Percentiles rank a stretch among this genome's conserved stretches.
Evolutionary conservation across 495 filamentous ascomycete genomes (phyloP).

Genomic region (Viridothelium virens): DNA sequence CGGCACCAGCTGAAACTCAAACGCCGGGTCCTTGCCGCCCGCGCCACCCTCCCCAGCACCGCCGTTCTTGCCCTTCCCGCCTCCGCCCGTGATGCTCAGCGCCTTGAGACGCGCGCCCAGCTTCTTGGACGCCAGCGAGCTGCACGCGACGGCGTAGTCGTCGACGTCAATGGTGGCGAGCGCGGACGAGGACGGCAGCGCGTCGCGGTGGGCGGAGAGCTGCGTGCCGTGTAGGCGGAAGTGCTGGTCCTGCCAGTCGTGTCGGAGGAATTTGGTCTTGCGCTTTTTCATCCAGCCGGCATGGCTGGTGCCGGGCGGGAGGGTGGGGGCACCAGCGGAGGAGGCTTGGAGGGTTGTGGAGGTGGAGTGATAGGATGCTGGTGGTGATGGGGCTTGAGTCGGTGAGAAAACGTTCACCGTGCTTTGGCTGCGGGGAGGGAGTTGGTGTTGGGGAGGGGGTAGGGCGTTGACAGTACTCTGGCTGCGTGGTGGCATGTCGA

Average conservation of each 20-base stretch:
- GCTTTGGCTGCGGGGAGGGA: conserved; percentile 6
- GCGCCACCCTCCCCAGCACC: conserved; percentile 29
- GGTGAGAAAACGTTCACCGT: conserved; percentile 15
- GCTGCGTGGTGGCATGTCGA: conserved; percentile 4
- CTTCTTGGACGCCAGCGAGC: conserved; percentile 64
- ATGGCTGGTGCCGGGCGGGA: conserved; percentile 47
- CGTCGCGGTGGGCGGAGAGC: conserved; percentile 73
- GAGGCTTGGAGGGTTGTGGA: conserved; percentile 8
- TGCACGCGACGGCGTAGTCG: conserved; percentile 90
- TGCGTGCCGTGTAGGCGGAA: conserved; percentile 79
- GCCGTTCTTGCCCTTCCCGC: conserved; percentile 3
- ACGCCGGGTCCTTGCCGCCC: conserved; percentile 49
- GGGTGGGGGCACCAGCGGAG: conserved; percentile 7
- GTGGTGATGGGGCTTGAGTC: conserved; percentile 17
- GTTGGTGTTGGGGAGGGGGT: conserved; percentile 1
- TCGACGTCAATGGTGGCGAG: conserved; percentile 88
- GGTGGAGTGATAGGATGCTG: conserved; percentile 12
- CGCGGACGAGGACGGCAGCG: conserved; percentile 45
- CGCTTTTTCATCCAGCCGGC: conserved; percentile 92
- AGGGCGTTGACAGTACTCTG: conserved; percentile 2
- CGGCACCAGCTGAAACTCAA: conserved; percentile 87
- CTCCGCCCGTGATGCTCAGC: conserved; percentile 48
- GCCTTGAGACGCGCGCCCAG: conserved; percentile 83
- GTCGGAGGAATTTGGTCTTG: conserved; percentile 75
- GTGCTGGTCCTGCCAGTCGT: conserved; percentile 89